Evolutionary conservation across 805 yeast genomes (phyloP), one percentile per base, ranked within the genome.

Genomic region (Ogataea nitratoaversa): DNA sequence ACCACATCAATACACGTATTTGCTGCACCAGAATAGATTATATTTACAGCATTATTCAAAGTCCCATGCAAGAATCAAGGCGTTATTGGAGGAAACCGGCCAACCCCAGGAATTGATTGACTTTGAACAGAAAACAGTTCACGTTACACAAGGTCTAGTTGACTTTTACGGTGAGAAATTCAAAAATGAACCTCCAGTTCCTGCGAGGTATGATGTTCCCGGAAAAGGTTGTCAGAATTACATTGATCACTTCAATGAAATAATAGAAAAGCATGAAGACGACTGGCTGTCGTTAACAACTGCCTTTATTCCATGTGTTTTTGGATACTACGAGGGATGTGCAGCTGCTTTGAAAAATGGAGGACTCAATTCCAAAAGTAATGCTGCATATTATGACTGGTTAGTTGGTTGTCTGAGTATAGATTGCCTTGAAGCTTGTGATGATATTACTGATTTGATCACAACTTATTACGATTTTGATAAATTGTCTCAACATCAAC

Each of bases 261-360:
- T 28, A 8, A 17, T 35, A 22, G 4, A 13, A 3, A 14, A 28
- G 17, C 19, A 28, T 4, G 7, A 29, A 3, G 18, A 27, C 19
- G 14, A 35, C 28, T 35, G 38, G 38, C 27, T 35, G 19, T 6
- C 28, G 8, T 18, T 25, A 32, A 35, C 28, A 18, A 11, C 17
- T 2, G 32, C 38, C 6, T 35, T 35, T 14, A 12, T 35, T 18
- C 38, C 38, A 3, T 35, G 38, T 19, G 30, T 35, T 14, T 35
- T 25, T 12, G 38, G 38, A 4, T 35, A 35, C 19, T 35, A 35
- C 27, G 32, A 35, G n/a, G 38, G 38, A 4, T 35, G 38, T 28
- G 19, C 32, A 2, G 18, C n/a, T 11, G 38, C 27, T 4, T 19
- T 35, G 2, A 19, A 17, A 4, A 24, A 16, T 8, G n/a, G 4